phyloP scores from a whole-genome alignment of 257 asterid genomes.

The Ilex aquifolium region DNA sequence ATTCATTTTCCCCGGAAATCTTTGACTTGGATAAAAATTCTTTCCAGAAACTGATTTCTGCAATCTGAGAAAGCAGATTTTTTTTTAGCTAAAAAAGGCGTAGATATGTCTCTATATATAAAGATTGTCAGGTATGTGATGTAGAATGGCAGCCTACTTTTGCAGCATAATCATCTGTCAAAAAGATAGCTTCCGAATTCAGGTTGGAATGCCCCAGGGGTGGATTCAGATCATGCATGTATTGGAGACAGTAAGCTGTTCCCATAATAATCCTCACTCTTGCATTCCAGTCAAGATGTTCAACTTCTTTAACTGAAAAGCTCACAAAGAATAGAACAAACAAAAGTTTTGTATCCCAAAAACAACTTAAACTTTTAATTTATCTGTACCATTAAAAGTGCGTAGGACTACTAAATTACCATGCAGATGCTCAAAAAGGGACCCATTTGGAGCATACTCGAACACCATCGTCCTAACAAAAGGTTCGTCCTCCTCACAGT shows the following conservation, averaged over 20 bases:
- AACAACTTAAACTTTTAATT: neutral
- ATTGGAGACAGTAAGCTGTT: slow-evolving; percentile 65
- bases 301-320: slow-evolving; percentile 62
- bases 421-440: slow-evolving; percentile 77
- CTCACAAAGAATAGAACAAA: neutral
- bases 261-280: slow-evolving; percentile 90
- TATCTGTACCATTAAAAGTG: neutral
- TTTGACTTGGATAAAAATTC: slow-evolving; percentile 49
- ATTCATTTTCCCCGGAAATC: slow-evolving; percentile 32
- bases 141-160: slow-evolving; percentile 44
- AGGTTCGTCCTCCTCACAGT: slow-evolving; percentile 85
- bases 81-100: neutral
- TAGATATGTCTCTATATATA: neutral
- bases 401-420: slow-evolving; percentile 34
- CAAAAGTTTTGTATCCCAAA: neutral
- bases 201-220: slow-evolving; percentile 55
- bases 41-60: slow-evolving; percentile 59
- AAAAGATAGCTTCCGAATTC: slow-evolving; percentile 43
- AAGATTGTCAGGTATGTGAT: neutral
- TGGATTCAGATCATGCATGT: slow-evolving; percentile 82
- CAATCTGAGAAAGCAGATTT: slow-evolving; percentile 40
- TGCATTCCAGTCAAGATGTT: slow-evolving; percentile 85
- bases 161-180: slow-evolving; percentile 98
- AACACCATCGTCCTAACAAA: slow-evolving; percentile 94
- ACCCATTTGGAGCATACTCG: slow-evolving; percentile 93